Base-by-base conservation (phyloP, 805 yeast genomes). In the Ogataea neopini region DNA sequence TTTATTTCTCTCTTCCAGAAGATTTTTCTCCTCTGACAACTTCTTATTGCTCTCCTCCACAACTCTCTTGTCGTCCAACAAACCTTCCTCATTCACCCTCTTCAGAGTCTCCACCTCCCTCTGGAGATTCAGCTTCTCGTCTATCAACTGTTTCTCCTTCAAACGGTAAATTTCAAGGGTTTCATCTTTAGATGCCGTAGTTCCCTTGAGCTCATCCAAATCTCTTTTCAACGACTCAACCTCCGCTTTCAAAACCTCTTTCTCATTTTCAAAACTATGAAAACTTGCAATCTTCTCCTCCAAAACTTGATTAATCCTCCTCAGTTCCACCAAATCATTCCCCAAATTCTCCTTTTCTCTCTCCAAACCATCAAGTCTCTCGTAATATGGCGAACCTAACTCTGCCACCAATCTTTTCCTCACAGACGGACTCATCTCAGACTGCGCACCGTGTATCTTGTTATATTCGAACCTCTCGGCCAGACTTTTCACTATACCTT, bases 61-160 rank as follows among this genome's bases (percentile, higher is more conserved):
- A 18, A 36, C 6, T 11, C 22, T 26, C 6, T 26, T 14, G 10
- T 35, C 38, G 4, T n/a, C 19, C 13, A 25, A n/a, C 15, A 39
- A 4, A 11, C 40, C 40, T 7, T 38, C 48, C 17, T 33, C 39
- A 1, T 38, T 45, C 2, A 23, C 19, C 13, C 36, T 30, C n/a
- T 40, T 35, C 15, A 49, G 30, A 10, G 40, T 10, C 13, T 33
- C 47, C 14, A 43, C 38, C 42, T 49, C 49, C n/a, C 34, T 17
- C 33, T 41, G 42, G 15, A 43, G 36, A n/a, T 9, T 3, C 10
- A 25, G 35, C 22, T 44, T 35, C 23, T 38, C 39, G 13, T 17
- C 19, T 6, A 26, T 7, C 29, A 38, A 15, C 4, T 44, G 40
- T 20, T 3, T 6, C 39, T 25, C n/a, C 22, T 22, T 42, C 11